Evolutionary conservation across 73 alveolate species (phyloP).

Genomic region (Blepharisma japonicum): DNA sequence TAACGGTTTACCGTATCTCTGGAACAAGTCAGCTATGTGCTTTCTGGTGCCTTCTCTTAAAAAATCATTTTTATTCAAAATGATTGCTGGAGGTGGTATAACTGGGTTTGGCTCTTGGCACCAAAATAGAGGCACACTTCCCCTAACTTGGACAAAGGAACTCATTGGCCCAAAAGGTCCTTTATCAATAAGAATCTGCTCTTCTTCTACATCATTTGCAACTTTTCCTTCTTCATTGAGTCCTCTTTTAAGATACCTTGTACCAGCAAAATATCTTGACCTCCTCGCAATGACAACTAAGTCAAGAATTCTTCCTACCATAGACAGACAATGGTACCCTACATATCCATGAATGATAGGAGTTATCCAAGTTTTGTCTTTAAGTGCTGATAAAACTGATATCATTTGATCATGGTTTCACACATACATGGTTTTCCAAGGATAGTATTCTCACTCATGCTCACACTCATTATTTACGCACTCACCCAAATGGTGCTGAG

Average conservation of each 20-base stretch:
- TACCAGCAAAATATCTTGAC: conserved; percentile 87
- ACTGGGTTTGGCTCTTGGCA: conserved; percentile 79
- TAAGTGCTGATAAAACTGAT: conserved; percentile 54
- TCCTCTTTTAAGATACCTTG: conserved; percentile 91
- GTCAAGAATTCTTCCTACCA: conserved; percentile 41
- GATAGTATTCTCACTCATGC: neutral
- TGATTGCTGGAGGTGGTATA: conserved; percentile 78
- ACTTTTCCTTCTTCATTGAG: conserved; percentile 85
- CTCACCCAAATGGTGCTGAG: conserved; percentile 18
- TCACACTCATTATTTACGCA: conserved; percentile 3
- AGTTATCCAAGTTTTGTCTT: conserved; percentile 83
- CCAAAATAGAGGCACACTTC: conserved; percentile 95
- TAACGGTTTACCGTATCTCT: conserved; percentile 70
- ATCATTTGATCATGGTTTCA: conserved; percentile 84
- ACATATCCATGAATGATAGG: conserved; percentile 89
- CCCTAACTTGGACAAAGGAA: conserved; percentile 88
- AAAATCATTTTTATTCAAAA: conserved; percentile 51
- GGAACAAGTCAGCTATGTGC: conserved; percentile 71
- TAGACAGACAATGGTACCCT: conserved; percentile 52
- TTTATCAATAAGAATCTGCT: conserved; percentile 70
- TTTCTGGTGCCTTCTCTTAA: conserved; percentile 67
- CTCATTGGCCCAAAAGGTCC: conserved; percentile 49
- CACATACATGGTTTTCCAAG: conserved; percentile 66
- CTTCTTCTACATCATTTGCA: conserved; percentile 91
- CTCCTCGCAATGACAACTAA: conserved; percentile 75